These are phyloP conservation scores for Capronia epimyces DNA, from an alignment of 2,329 filamentous ascomycete genomes.

Conservation along the genomic window DNA sequence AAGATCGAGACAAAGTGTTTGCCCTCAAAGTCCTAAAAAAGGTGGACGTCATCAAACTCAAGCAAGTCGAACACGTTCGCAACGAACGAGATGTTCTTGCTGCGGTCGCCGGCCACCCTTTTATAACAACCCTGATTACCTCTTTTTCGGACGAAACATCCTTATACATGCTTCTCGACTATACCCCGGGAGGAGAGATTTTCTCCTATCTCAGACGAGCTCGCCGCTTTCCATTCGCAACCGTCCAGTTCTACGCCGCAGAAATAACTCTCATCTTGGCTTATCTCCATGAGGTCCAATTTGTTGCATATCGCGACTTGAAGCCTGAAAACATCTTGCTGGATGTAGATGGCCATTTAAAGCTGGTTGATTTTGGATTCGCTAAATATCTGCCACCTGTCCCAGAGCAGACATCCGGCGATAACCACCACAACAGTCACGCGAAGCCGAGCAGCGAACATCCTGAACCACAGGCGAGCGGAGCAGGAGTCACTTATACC, in stretches of 20 bases:
- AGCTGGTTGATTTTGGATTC: slow-evolving; percentile 63
- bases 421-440: slow-evolving; percentile 5
- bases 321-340: slow-evolving; percentile 67
- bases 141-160: slow-evolving; percentile 60
- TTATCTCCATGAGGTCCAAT: slow-evolving; percentile 58
- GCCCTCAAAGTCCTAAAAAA: slow-evolving; percentile 49
- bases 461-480: slow-evolving; percentile 19
- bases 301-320: slow-evolving; percentile 60
- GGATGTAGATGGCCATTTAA: slow-evolving; percentile 60
- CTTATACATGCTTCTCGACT: slow-evolving; percentile 56
- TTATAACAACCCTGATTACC: slow-evolving; percentile 60
- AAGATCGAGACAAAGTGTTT: slow-evolving; percentile 40
- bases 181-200: slow-evolving; percentile 62
- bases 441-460: slow-evolving; percentile 14
- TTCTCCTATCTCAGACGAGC: slow-evolving; percentile 60
- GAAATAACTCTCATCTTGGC: slow-evolving; percentile 62
- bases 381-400: slow-evolving; percentile 54
- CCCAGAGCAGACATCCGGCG: slow-evolving; percentile 12
- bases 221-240: slow-evolving; percentile 54
- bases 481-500: slow-evolving; percentile 50
- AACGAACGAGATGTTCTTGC: slow-evolving; percentile 61
- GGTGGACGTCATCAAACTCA: slow-evolving; percentile 53
- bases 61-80: slow-evolving; percentile 64
- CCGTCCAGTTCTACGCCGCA: slow-evolving; percentile 60
- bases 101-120: slow-evolving; percentile 58